These are phyloP conservation scores for Metschnikowia cubensis DNA, from an alignment of 805 yeast species.

Conservation along the genomic window DNA sequence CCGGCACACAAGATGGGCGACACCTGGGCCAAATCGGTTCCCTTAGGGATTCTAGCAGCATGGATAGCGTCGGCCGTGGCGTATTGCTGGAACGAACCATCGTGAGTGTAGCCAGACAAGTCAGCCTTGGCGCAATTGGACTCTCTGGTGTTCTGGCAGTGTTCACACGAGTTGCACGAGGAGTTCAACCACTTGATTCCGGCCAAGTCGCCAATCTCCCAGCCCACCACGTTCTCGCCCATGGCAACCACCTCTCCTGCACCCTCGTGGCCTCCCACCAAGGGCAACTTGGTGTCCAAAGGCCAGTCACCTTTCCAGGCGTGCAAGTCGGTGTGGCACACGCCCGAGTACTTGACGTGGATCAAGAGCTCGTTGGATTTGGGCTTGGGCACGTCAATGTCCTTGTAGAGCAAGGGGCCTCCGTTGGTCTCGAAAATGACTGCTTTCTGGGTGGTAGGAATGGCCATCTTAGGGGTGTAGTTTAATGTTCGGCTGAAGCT, in stretches of 20 bases:
- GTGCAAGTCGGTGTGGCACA: constrained; percentile 91
- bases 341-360: constrained; percentile 85
- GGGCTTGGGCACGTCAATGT: constrained; percentile 78
- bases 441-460: constrained; percentile 71
- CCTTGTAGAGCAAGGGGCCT: constrained; percentile 58
- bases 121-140: constrained; percentile 68
- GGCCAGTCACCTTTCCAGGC: constrained; percentile 97
- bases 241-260: constrained; percentile 80
- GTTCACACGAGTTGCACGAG: constrained; percentile 74
- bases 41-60: constrained; percentile 75
- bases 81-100: constrained; percentile 89
- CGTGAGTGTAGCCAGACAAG: constrained; percentile 76
- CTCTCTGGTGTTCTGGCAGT: constrained; percentile 63
- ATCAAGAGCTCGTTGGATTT: constrained; percentile 72
- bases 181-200: constrained; percentile 84
- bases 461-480: constrained; percentile 11
- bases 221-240: constrained; percentile 65
- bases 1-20: constrained; percentile 91
- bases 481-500: too few species aligned
- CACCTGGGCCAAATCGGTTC: constrained; percentile 67
- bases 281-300: constrained; percentile 63
- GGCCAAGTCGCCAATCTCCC: constrained; percentile 75
- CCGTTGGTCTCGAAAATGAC: constrained; percentile 62
- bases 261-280: constrained; percentile 89
- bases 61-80: constrained; percentile 86